These are phyloP conservation scores for Cyclotella baltica DNA, from an alignment of 108 stramenopile species.

Conservation along the genomic window DNA sequence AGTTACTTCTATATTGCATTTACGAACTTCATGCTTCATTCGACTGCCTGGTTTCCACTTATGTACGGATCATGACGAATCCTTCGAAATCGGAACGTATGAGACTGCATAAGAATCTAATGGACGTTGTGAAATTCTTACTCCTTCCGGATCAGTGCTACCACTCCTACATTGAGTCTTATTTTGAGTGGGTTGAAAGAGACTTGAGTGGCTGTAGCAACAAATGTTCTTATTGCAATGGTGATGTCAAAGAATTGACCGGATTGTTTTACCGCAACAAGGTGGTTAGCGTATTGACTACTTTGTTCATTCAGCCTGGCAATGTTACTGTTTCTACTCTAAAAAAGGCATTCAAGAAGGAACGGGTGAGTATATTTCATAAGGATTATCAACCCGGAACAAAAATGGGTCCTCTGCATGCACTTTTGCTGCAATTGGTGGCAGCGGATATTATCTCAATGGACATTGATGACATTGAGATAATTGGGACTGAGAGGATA, in stretches of 20 bases:
- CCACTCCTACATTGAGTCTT: not conserved
- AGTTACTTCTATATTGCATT: no score
- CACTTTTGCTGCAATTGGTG: not conserved
- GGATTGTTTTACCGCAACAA: not conserved
- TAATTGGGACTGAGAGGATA: not conserved
- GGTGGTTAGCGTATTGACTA: not conserved
- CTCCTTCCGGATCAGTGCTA: conserved; percentile 3
- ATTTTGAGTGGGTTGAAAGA: not conserved
- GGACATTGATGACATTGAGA: not conserved
- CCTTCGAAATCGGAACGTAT: not conserved
- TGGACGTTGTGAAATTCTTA: not conserved
- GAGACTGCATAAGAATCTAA: not conserved
- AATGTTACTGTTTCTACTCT: not conserved
- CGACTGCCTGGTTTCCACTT: not conserved
- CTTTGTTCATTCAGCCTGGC: not conserved
- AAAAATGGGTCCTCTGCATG: not conserved
- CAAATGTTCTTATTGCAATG: conserved; percentile 14
- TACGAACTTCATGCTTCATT: not conserved
- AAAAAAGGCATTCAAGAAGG: not conserved
- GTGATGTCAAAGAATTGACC: not conserved
- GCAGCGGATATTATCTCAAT: not conserved
- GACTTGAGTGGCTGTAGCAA: not conserved
- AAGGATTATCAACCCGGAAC: not conserved
- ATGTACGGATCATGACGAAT: conserved; percentile 1
- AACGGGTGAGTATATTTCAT: not conserved